Evolutionary conservation across 495 filamentous ascomycete species (phyloP).

Genomic region (Lasiosphaeria hispida): DNA sequence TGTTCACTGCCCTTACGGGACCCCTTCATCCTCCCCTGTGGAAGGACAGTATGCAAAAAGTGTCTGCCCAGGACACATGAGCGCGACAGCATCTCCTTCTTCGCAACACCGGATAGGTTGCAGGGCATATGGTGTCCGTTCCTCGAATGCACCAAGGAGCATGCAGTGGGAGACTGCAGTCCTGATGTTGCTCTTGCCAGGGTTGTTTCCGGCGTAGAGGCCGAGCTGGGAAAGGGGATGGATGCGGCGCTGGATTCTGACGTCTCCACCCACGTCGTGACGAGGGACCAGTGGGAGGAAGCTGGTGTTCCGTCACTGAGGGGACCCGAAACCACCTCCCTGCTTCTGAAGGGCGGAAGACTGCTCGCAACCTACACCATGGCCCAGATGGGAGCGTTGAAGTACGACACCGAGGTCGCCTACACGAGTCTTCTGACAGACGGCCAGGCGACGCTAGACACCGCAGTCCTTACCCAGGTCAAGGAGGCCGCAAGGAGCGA

Average conservation of each 20-base stretch:
- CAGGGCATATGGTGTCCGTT: slow-evolving; percentile 74
- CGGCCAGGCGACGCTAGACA: slow-evolving; percentile 43
- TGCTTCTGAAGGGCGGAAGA: slow-evolving; percentile 49
- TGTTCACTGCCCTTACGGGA: slow-evolving; percentile 67
- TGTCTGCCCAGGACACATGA: slow-evolving; percentile 67
- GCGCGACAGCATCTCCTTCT: slow-evolving; percentile 72
- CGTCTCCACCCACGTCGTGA: slow-evolving; percentile 36
- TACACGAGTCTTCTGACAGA: slow-evolving; percentile 15
- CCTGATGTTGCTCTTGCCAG: slow-evolving; percentile 73
- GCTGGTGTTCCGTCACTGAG: slow-evolving; percentile 40
- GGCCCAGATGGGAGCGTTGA: slow-evolving; percentile 53
- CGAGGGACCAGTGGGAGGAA: slow-evolving; percentile 42
- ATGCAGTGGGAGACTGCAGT: slow-evolving; percentile 73
- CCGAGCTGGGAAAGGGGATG: slow-evolving; percentile 41
- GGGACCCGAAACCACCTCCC: slow-evolving; percentile 31
- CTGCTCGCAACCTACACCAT: slow-evolving; percentile 59
- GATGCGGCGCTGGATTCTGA: slow-evolving; percentile 24
- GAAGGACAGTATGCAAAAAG: slow-evolving; percentile 68
- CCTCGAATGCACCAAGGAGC: slow-evolving; percentile 61
- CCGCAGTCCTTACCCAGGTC: slow-evolving; percentile 51
- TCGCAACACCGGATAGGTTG: slow-evolving; percentile 58
- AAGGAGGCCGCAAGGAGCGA: slow-evolving; percentile 62
- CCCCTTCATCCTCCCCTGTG: slow-evolving; percentile 75
- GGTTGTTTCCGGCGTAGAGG: slow-evolving; percentile 53
- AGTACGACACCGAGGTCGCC: slow-evolving; percentile 50